Evolutionary conservation across 305 asterid genomes (phyloP), one percentile per base, ranked within the genome.

Genomic region (Fraxinus latifolia): DNA sequence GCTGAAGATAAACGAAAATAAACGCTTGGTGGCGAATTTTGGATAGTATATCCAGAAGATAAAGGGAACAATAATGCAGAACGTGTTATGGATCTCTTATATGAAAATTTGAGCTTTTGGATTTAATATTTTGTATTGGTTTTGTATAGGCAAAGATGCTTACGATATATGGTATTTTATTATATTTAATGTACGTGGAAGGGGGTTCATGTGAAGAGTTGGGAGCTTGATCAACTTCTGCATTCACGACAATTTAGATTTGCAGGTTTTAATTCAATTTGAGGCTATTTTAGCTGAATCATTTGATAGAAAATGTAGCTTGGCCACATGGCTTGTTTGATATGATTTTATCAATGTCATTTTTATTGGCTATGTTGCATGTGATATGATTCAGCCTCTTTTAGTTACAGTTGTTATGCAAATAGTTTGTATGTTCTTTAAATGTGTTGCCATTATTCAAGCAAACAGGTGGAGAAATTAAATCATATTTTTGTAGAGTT

Each of bases 61-160:
- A 55, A 15, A 37, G 77, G 80, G 65, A 2, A 27, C 77, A 3
- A 50, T 60, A 27, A 74, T 70, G 77, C 36, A 81, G 74, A 33
- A 15, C 32, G 23, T 15, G 42, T 70, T 11, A 14, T 5, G 23
- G 76, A 29, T 19, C 21, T 5, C 9, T 4, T 31, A 15, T 70
- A 31, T 32, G 44, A 31, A 70, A 12, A 77, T 7, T 74, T 82
- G 39, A 67, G 70, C 74, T 77, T 71, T 65, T 23, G n/a, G 33
- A 33, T 53, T 78, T 7, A 47, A 19, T 60, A 7, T 71, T n/a
- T 15, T 87, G 29, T 82, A 55, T 81, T 67, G 67, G 77, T 55
- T 27, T 82, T 47, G 47, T 58, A 32, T 74, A 34, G 23, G 50
- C 29, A 37, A 68, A 73, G 79, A 75, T 84, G 85, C 34, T 88